Evolutionary conservation across 495 filamentous ascomycete genomes (phyloP).

Genomic region (Cryomyces minteri): DNA sequence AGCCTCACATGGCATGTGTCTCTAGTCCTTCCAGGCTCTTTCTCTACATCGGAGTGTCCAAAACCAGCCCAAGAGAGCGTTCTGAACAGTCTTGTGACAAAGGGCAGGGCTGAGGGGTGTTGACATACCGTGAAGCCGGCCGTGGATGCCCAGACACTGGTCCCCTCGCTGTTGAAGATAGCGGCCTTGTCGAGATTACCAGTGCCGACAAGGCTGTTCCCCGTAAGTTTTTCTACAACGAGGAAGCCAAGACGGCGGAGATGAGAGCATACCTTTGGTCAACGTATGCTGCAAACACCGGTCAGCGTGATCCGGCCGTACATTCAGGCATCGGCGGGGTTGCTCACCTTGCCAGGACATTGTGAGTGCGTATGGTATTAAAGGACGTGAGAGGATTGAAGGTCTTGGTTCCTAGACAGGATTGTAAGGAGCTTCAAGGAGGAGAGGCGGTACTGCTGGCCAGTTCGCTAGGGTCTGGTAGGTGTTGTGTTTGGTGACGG

Average conservation of each 20-base stretch:
- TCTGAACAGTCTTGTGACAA: too few relatives aligned
- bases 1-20: too few relatives aligned
- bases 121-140: constrained; percentile 51
- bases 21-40: too few relatives aligned
- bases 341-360: constrained; percentile 15
- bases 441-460: too few relatives aligned
- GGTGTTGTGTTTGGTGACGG: too few relatives aligned
- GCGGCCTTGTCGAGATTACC: constrained; percentile 75
- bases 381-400: too few relatives aligned
- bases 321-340: neutral
- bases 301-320: neutral
- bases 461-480: too few relatives aligned
- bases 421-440: too few relatives aligned
- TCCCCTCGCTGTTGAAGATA: constrained; percentile 66
- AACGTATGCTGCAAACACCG: constrained; percentile 34
- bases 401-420: too few relatives aligned
- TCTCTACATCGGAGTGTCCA: too few relatives aligned
- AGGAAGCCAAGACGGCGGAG: neutral
- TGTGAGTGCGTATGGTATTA: neutral
- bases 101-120: neutral
- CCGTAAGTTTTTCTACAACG: constrained; percentile 1
- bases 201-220: constrained; percentile 52
- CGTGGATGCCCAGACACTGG: constrained; percentile 65
- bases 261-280: constrained; percentile 39
- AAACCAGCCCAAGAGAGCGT: too few relatives aligned